Percentiles rank a stretch among this genome's conserved stretches.
These are phyloP conservation scores for Neurospora sp. DNA, from an alignment of 495 filamentous ascomycete species.

Conservation along the genomic window DNA sequence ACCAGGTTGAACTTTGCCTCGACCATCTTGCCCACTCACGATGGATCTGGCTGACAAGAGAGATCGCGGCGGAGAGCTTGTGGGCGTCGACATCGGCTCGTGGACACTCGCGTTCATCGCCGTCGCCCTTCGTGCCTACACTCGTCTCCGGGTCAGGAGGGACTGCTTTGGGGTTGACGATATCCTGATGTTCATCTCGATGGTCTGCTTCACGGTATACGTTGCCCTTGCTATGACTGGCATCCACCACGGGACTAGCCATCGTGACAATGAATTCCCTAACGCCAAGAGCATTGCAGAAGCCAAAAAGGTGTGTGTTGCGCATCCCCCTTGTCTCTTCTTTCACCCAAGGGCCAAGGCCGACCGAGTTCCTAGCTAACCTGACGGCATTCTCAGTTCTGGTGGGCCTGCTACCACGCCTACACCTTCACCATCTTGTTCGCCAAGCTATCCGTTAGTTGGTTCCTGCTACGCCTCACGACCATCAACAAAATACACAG, in stretches of 20 bases:
- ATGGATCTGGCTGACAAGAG: background rate
- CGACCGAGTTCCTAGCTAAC: background rate
- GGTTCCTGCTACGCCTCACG: constrained; percentile 23
- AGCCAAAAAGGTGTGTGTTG: constrained; percentile 4
- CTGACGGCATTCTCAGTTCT: constrained; percentile 3
- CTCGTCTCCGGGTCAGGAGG: constrained; percentile 7
- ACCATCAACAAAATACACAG: constrained; percentile 5
- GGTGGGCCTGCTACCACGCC: constrained; percentile 12
- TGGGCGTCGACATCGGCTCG: constrained; percentile 2
- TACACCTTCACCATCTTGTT: constrained; percentile 9
- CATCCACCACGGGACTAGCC: constrained; percentile 4
- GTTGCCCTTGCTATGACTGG: constrained; percentile 5
- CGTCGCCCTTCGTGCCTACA: constrained; percentile 8
- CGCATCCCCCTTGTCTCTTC: background rate
- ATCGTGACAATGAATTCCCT: background rate
- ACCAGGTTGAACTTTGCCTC: background rate
- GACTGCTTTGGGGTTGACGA: constrained; percentile 9
- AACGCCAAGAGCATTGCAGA: background rate
- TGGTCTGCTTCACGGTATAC: constrained; percentile 6
- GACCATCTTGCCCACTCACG: background rate
- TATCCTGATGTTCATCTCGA: constrained; percentile 7
- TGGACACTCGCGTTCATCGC: constrained; percentile 1
- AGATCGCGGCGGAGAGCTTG: background rate
- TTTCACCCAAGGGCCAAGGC: background rate
- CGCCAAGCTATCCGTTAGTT: constrained; percentile 22